Evolutionary conservation across 257 asterid genomes (phyloP), one percentile per base, ranked within the genome.

Genomic region (Leonotis leonurus): DNA sequence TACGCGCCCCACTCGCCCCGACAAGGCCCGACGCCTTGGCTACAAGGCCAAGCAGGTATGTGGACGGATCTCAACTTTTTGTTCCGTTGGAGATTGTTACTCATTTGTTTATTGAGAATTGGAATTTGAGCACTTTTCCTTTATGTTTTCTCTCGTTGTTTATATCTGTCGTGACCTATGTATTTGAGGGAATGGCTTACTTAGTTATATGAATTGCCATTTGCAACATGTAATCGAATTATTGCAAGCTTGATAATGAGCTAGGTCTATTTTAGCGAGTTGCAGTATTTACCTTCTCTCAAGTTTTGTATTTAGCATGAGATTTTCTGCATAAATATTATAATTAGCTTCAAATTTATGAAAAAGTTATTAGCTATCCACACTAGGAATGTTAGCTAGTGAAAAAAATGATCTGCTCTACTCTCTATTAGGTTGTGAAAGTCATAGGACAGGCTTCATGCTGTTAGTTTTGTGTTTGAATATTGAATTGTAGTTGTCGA

Each of bases 1-100:
- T 20, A 51, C 35, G 11, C 57, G 57, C 57, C 57, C 57, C 57
- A 51, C 57, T 1, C 57, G 57, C 11, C 57, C 56, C 33, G 56
- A 49, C 17, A 49, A 49, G 56, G 56, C 56, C 8, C 56, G 56
- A 5, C 56, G 56, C 56, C 56, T 49, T 5, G 56, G 56, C 9
- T 51, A 51, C 57, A 51, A 51, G 36, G 57, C 57, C 12, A 51
- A 51, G 12, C 57, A 51, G 57, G 57, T 45, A 0, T 1, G 18
- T 6, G 1, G 2, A 0, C 8, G 6, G 3, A 35, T 10, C 14
- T 35, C n/a, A 35, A 2, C 13, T 33, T 33, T 0, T 7, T 8
- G 0, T 43, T 1, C 17, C 21, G 1, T n/a, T 16, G 10, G 8
- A 10, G 44, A 1, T 8, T 12, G n/a, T n/a, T n/a, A n/a, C n/a